A percentile compares a stretch with the other conserved stretches of the same genome.
Evolutionary conservation across 2,329 filamentous ascomycete species (phyloP).

Genomic region (Calonectria pauciramosa): DNA sequence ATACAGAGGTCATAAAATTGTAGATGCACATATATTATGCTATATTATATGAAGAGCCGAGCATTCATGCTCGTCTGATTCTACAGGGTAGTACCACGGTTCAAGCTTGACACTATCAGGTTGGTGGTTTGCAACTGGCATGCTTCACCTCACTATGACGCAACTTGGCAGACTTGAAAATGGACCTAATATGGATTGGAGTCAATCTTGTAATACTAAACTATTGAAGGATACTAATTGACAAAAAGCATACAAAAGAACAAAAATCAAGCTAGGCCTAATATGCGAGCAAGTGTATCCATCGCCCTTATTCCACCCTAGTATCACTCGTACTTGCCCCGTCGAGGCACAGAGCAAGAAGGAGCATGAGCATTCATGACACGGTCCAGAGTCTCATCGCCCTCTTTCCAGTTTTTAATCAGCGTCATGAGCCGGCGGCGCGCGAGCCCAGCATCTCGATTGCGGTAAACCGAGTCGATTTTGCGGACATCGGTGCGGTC

Average conservation of each 20-base stretch:
- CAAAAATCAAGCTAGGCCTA: background rate
- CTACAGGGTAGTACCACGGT: background rate
- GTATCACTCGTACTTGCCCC: slow-evolving; percentile 9
- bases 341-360: slow-evolving; percentile 43
- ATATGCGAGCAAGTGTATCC: background rate
- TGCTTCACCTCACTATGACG: background rate
- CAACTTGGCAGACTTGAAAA: background rate
- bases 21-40: background rate
- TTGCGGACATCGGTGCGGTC: slow-evolving; percentile 56
- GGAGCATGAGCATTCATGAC: slow-evolving; percentile 51
- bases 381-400: slow-evolving; percentile 53
- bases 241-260: background rate
- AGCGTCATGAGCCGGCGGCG: slow-evolving; percentile 52
- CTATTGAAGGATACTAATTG: background rate
- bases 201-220: background rate
- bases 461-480: slow-evolving; percentile 60
- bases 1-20: background rate
- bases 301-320: no score
- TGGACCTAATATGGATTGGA: background rate
- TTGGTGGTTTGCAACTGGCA: background rate
- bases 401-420: slow-evolving; percentile 57
- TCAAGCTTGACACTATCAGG: background rate
- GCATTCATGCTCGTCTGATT: background rate
- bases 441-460: slow-evolving; percentile 54
- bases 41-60: background rate